phyloP scores from a whole-genome alignment of 2,329 filamentous ascomycete genomes.

The Talaromyces sp. region DNA sequence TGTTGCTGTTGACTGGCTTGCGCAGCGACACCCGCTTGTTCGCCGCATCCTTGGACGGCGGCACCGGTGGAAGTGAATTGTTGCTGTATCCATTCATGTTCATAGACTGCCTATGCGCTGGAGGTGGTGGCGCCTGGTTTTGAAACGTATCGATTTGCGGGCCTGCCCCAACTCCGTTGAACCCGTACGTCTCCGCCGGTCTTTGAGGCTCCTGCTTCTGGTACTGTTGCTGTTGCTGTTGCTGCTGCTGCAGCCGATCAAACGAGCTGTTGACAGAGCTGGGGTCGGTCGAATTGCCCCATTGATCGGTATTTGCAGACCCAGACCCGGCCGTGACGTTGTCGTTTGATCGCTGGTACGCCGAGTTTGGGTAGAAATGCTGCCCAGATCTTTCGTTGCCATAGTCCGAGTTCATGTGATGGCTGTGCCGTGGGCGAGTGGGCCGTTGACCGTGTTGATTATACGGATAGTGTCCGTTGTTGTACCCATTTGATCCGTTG shows the following conservation, averaged over 20 bases:
- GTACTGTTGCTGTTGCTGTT: conserved; percentile 18
- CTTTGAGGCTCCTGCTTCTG: conserved; percentile 33
- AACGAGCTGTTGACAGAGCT: conserved; percentile 92
- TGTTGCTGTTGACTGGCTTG: conserved; percentile 12
- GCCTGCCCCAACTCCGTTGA: conserved; percentile 45
- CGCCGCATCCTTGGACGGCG: conserved; percentile 11
- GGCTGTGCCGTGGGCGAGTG: conserved; percentile 26
- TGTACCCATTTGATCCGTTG: conserved; percentile 8
- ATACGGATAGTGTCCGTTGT: conserved; percentile 31
- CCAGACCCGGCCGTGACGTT: conserved; percentile 67
- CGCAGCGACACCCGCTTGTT: conserved; percentile 16
- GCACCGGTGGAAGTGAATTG: conserved; percentile 4
- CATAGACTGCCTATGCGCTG: conserved; percentile 5
- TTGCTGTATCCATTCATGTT: neutral
- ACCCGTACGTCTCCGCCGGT: conserved; percentile 60
- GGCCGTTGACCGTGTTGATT: conserved; percentile 18
- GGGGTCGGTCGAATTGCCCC: conserved; percentile 79
- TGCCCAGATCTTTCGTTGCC: conserved; percentile 1
- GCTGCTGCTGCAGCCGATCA: conserved; percentile 59
- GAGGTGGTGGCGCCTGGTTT: conserved; percentile 1
- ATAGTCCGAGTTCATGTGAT: conserved; percentile 30
- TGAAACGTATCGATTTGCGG: conserved; percentile 24
- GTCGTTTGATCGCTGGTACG: conserved; percentile 76
- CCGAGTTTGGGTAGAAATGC: conserved; percentile 40
- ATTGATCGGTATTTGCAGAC: conserved; percentile 63